phyloP scores from a whole-genome alignment of 2,329 filamentous ascomycete species.

The Microcyclospora pomicola region DNA sequence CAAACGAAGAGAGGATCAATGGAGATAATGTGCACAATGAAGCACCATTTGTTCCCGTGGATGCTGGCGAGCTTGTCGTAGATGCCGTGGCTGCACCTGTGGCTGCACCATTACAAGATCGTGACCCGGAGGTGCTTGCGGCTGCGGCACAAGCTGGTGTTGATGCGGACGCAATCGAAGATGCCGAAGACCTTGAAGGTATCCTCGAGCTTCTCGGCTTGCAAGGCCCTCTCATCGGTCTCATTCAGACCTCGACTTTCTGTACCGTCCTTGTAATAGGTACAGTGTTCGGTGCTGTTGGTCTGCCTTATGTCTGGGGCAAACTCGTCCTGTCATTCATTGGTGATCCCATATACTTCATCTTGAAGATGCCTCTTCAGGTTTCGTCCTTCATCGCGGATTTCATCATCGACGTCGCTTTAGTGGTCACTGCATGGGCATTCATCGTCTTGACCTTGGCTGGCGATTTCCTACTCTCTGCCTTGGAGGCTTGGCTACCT shows the following conservation, averaged over 20 bases:
- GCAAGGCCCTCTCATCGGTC: conserved; percentile 76
- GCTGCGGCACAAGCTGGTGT: conserved; percentile 54
- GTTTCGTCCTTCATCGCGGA: conserved; percentile 63
- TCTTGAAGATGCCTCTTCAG: conserved; percentile 55
- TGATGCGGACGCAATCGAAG: conserved; percentile 59
- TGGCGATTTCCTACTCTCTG: conserved; percentile 4
- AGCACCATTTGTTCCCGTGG: conserved; percentile 40
- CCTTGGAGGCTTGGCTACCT: conserved; percentile 1
- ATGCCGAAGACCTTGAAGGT: conserved; percentile 89
- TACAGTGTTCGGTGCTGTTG: conserved; percentile 73
- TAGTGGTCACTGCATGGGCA: conserved; percentile 40
- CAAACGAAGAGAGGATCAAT: conserved; percentile 47
- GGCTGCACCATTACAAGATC: conserved; percentile 3
- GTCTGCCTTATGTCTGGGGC: conserved; percentile 83
- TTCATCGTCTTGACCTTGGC: conserved; percentile 6
- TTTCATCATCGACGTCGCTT: conserved; percentile 58
- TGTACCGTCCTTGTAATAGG: conserved; percentile 80
- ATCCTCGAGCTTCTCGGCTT: conserved; percentile 93
- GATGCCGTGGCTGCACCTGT: conserved; percentile 1
- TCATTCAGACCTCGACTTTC: conserved; percentile 92
- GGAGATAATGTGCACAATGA: conserved; percentile 46
- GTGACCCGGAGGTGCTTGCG: conserved; percentile 44
- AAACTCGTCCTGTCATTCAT: conserved; percentile 68
- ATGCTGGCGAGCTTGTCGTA: conserved; percentile 26
- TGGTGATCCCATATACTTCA: conserved; percentile 58